Evolutionary conservation across 352 stramenopile species (phyloP).

Genomic region (Pythium utonaiense): DNA sequence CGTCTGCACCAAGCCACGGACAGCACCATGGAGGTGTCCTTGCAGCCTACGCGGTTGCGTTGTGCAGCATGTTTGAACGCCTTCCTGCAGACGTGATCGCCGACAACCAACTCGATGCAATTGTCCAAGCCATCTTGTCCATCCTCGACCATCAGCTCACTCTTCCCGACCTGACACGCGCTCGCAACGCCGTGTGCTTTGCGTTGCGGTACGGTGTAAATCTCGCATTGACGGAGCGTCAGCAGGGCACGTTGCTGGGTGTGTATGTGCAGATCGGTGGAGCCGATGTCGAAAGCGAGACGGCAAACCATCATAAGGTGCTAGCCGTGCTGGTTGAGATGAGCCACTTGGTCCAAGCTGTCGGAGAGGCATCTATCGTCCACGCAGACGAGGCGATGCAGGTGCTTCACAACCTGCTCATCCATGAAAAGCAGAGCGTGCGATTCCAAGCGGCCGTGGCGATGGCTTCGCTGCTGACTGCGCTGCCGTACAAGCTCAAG

Average conservation of each 20-base stretch:
- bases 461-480: slow-evolving; percentile 28
- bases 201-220: slow-evolving; percentile 68
- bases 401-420: slow-evolving; percentile 22
- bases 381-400: slow-evolving; percentile 19
- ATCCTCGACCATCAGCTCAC: slow-evolving; percentile 76
- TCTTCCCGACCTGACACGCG: slow-evolving; percentile 67
- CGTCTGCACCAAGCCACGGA: slow-evolving; percentile 5
- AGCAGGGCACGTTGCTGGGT: slow-evolving; percentile 61
- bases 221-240: slow-evolving; percentile 55
- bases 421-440: slow-evolving; percentile 43
- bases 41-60: slow-evolving; percentile 61
- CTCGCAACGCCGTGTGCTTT: slow-evolving; percentile 74
- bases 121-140: slow-evolving; percentile 56
- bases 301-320: slow-evolving; percentile 32
- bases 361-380: slow-evolving; percentile 32
- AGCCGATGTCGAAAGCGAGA: slow-evolving; percentile 29
- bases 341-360: slow-evolving; percentile 30
- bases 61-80: slow-evolving; percentile 76
- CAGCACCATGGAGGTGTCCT: slow-evolving; percentile 58
- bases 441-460: slow-evolving; percentile 35
- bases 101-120: slow-evolving; percentile 60
- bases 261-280: slow-evolving; percentile 38
- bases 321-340: slow-evolving; percentile 31
- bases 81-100: slow-evolving; percentile 58
- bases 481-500: slow-evolving; percentile 33